Conservation (phyloP, 1,139 yeast species). For the Magnusiomyces fungicola region DNA sequence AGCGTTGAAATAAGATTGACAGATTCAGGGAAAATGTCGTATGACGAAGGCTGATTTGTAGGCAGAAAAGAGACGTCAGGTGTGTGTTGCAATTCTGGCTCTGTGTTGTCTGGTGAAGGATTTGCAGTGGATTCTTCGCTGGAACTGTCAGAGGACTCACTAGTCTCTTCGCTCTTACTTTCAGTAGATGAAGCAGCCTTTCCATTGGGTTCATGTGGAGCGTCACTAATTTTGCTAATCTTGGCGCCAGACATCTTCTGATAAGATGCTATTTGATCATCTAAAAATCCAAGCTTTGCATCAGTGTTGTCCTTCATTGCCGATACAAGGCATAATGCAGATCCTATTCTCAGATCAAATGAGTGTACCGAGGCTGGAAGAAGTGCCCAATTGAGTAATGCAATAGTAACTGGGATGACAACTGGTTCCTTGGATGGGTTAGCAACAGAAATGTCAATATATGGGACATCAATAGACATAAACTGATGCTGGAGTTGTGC, state of each 20-base stretch:
- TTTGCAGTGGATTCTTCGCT: background rate
- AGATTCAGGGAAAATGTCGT: constrained; percentile 17
- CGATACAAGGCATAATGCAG: constrained; percentile 58
- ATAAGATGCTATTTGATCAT: constrained; percentile 53
- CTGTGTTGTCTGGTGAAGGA: constrained; percentile 8
- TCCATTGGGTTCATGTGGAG: constrained; percentile 5
- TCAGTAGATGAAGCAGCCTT: constrained; percentile 11
- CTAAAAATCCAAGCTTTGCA: constrained; percentile 52
- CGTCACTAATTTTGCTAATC: constrained; percentile 10
- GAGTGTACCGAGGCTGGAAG: constrained; percentile 72
- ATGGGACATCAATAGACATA: constrained; percentile 83
- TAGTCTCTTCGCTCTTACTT: constrained; percentile 6
- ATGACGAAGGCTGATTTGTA: constrained; percentile 11
- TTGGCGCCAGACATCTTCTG: constrained; percentile 16
- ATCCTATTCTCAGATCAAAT: constrained; percentile 72
- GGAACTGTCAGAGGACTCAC: background rate
- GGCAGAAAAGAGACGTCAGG: background rate
- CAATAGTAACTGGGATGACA: constrained; percentile 60
- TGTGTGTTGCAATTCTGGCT: background rate
- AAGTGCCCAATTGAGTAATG: constrained; percentile 76
- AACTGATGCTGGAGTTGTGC: constrained; percentile 58
- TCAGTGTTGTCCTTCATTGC: constrained; percentile 59
- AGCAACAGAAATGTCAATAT: constrained; percentile 75
- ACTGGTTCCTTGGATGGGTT: constrained; percentile 26
- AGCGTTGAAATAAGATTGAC: constrained; percentile 59